Evolutionary conservation across 495 filamentous ascomycete genomes (phyloP), one percentile per base, ranked within the genome.

Genomic region (Delitschia confertaspora): DNA sequence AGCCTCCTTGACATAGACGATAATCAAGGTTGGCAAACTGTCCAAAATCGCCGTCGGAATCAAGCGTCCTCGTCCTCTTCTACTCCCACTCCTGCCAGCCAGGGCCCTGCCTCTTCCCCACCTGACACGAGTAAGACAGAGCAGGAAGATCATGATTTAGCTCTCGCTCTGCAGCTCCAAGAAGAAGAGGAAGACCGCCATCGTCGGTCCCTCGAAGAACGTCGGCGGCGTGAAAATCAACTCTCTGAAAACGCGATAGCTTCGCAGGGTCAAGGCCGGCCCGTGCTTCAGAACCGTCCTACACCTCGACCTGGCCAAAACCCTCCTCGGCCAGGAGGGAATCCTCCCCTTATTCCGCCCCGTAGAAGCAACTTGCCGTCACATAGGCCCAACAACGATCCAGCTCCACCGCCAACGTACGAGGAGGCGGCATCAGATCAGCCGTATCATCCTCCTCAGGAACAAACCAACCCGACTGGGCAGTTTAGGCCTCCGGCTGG

Each of bases 161-260:
- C 84, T 0, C 64, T 88, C 4, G 85, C 85, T 1, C 66, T 89
- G 17, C 83, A 87, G 61, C 69, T 88, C 2, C 85, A 89, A 58
- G 85, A 89, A 51, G 84, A 89, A 56, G 83, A 88, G 51, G 79
- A 88, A 51, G 75, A 83, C 56, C 70, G 72, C 1, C 72, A 82
- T 40, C 70, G 74, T 6, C 65, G 64, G 10, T 62, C 67, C 37
- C 25, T 53, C 5, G 60, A 58, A 7, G 56, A 60, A 10, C 60
- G 62, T 2, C 68, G 66, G 9, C 59, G 61, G 6, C 55, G 59
- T 19, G 67, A 68, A 36, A 62, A 65, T 42, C 50, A 66, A 26
- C 57, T 65, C 18, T 73, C 70, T 0, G 71, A 76, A 45, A 74
- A 75, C 45, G 76, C 66, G 46, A 76, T 81, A 38, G 67, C 73